Evolutionary conservation across 2,329 filamentous ascomycete genomes (phyloP), one percentile per base, ranked within the genome.

Genomic region (Sclerotiophoma versabilis): DNA sequence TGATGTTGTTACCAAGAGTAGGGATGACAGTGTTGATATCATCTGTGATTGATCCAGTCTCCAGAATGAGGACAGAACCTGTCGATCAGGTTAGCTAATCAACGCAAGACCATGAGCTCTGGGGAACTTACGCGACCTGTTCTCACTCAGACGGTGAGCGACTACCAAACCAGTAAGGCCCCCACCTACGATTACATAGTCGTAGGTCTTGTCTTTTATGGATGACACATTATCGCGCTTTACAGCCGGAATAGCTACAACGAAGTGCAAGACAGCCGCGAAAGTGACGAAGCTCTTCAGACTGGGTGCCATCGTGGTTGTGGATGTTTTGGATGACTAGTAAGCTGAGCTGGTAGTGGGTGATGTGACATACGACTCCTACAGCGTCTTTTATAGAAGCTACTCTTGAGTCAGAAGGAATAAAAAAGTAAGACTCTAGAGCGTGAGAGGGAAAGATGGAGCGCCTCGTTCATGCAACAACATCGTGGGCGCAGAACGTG

Each of bases 181-280:
- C 20, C 60, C 67, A n/a, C 66, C 66, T 12, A 68, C 51, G 33
- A 69, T 59, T 11, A 70, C 47, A 45, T 64, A 69, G 30, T 69
- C 66, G 37, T 63, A 65, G 12, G 53, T 58, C 12, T 41, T 34
- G 2, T 33, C 19, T n/a, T 44, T 45, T 26, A 51, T 26, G 2
- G 22, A 44, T 38, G 33, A 44, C 32, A 32, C 39, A 38, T 38
- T 19, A 30, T 41, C 34, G 15, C 27, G 15, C 12, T 33, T 17
- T 10, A 29, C 22, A 29, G 26, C 22, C 8, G 41, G 39, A 15
- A 44, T 17, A 32, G 48, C 39, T 32, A 44, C 39, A 44, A 22
- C 39, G 25, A 44, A 29, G 20, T 39, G 32, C 32, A 51, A 5
- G 19, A 25, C 48, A 8, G 39, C 39, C 19, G 39, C 48, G 11